These are phyloP conservation scores for Psilocybe tampanensis DNA, from an alignment of 768 basidiomycete species.

Conservation along the genomic window DNA sequence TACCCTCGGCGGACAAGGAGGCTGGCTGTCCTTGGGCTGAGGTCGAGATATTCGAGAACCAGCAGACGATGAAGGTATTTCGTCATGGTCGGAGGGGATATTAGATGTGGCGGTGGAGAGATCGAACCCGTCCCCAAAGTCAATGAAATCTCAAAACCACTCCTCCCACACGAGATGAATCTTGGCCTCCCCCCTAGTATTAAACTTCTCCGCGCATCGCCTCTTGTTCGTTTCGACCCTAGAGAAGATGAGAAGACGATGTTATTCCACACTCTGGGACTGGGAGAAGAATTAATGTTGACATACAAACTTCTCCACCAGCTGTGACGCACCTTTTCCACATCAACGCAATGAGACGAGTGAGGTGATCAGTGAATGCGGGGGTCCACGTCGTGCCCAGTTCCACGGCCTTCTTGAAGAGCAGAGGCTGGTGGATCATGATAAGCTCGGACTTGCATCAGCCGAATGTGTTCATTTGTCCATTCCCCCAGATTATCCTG, in stretches of 20 bases:
- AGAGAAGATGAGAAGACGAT: conserved; percentile 76
- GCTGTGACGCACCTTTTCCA: conserved; percentile 57
- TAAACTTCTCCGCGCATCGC: conserved; percentile 76
- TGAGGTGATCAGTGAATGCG: conserved; percentile 84
- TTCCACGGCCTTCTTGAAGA: conserved; percentile 78
- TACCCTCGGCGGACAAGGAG: conserved; percentile 72
- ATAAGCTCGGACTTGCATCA: conserved; percentile 3
- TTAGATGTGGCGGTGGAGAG: conserved; percentile 26
- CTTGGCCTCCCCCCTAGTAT: conserved; percentile 64
- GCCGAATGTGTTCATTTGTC: neutral
- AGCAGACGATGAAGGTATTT: conserved; percentile 21
- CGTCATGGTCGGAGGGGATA: conserved; percentile 22
- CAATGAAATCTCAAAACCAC: conserved; percentile 94
- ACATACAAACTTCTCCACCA: too few species aligned
- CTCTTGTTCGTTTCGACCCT: conserved; percentile 78
- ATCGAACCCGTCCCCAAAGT: conserved; percentile 73
- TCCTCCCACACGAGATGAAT: conserved; percentile 91
- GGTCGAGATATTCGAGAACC: conserved; percentile 14
- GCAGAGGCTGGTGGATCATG: conserved; percentile 48
- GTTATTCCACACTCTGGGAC: conserved; percentile 60
- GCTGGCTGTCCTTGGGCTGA: conserved; percentile 33
- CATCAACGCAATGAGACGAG: conserved; percentile 85
- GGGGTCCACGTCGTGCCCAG: conserved; percentile 73
- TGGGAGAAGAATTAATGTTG: neutral
- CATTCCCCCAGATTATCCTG: conserved; percentile 64